These are phyloP conservation scores for Musa schizocarpa DNA, from an alignment of 176 grass and related monocot genomes.

Conservation along the genomic window DNA sequence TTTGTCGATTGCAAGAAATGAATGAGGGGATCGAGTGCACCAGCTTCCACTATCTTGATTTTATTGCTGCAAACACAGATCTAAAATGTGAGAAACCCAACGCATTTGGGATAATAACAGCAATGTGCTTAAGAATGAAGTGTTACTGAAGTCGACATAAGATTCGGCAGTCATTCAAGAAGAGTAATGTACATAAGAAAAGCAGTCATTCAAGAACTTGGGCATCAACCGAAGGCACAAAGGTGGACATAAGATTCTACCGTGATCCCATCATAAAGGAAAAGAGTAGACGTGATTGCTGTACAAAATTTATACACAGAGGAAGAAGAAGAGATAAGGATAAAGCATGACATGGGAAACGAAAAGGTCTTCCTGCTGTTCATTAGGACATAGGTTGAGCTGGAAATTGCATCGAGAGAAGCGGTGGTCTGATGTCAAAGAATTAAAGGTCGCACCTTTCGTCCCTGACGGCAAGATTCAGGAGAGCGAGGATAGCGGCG, in stretches of 20 bases:
- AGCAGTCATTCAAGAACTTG: too few species aligned
- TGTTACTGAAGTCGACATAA: too few species aligned
- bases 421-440: neutral
- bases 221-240: neutral
- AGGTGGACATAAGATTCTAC: neutral
- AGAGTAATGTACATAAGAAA: too few species aligned
- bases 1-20: conserved; percentile 56
- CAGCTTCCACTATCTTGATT: conserved; percentile 66
- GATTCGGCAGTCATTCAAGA: too few species aligned
- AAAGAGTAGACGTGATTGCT: neutral
- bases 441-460: conserved; percentile 2
- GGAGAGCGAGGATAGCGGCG: conserved; percentile 4
- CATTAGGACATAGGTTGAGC: neutral
- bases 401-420: neutral
- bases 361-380: neutral
- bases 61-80: conserved; percentile 63
- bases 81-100: neutral
- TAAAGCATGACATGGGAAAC: too few species aligned
- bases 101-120: neutral
- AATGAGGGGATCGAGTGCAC: conserved; percentile 54
- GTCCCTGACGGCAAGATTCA: conserved; percentile 15
- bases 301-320: neutral
- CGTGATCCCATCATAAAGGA: neutral
- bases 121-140: too few species aligned
- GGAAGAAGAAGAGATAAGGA: neutral